Evolutionary conservation across 805 yeast species (phyloP), one percentile per base, ranked within the genome.

Genomic region (Saccharomycopsis babjevae): DNA sequence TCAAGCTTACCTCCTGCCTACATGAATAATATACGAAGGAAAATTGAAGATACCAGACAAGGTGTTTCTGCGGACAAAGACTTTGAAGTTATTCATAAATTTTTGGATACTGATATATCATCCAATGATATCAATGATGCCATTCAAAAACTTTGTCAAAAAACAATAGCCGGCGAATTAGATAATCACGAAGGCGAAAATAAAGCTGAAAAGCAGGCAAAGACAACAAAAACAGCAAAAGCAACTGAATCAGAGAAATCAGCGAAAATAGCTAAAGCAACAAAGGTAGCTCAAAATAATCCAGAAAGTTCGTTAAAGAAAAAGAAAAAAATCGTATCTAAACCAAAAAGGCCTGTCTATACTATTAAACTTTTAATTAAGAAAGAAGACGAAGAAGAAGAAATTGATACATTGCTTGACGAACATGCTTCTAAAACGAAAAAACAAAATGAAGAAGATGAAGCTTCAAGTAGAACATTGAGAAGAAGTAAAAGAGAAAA

Each of bases 1-100:
- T 69, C 76, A 11, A 78, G 89, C 0, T 78, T 84, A 57, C 99
- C 99, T 1, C 99, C 99, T 0, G 84, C 97, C 0, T 91, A 81
- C 69, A 75, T 76, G 28, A 81, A 79, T 61, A 88, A 87, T 68
- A 77, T 93, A 52, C 73, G 15, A 60, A 57, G 39, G 32, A 30
- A 57, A 57, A 28, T 32, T 20, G 38, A 38, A 38, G 16, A 57
- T 50, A 18, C 22, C 15, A 28, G 28, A 34, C 32, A 34, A 18
- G 32, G 20, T 3, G 54, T 30, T n/a, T 40, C 50, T n/a, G 57
- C 32, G n/a, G 46, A 34, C 15, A 57, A 55, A 32, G 50, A 0
- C n/a, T 18, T 39, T 15, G 56, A 59, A 18, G 58, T 63, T 25
- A 61, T 63, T 30, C 59, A 57, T 25, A 42, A 61, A 50, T 54